These are phyloP conservation scores for Ogataea trehalophila DNA, from an alignment of 805 yeast species.

Conservation along the genomic window DNA sequence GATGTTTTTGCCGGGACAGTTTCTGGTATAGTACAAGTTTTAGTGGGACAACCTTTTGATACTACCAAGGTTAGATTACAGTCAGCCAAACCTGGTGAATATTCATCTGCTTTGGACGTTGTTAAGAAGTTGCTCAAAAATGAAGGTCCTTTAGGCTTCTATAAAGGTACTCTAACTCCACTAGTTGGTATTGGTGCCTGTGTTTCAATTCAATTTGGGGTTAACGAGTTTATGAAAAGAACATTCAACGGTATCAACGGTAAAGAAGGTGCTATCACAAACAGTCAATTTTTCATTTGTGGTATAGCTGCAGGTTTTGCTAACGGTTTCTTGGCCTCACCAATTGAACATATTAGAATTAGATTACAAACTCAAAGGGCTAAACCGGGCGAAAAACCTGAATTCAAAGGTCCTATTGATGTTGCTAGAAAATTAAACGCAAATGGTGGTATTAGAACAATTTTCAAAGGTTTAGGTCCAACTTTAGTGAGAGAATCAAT, in stretches of 20 bases:
- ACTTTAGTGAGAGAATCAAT: constrained; percentile 80
- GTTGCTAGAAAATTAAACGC: constrained; percentile 54
- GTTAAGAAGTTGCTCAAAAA: constrained; percentile 62
- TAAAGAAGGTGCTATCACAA: constrained; percentile 41
- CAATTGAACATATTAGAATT: constrained; percentile 93
- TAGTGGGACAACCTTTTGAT: constrained; percentile 95
- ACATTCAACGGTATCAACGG: constrained; percentile 45
- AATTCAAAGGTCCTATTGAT: constrained; percentile 69
- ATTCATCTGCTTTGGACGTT: constrained; percentile 64
- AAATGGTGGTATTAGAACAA: constrained; percentile 43
- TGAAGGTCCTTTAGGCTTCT: constrained; percentile 85
- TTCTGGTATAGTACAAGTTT: constrained; percentile 94
- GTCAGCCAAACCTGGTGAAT: constrained; percentile 74
- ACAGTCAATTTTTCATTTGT: constrained; percentile 68
- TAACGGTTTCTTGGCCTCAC: constrained; percentile 83
- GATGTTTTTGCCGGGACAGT: constrained; percentile 88
- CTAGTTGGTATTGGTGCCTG: constrained; percentile 96
- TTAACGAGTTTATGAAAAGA: constrained; percentile 91
- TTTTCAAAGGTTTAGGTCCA: constrained; percentile 79
- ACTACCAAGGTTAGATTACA: constrained; percentile 92
- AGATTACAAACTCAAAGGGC: constrained; percentile 78
- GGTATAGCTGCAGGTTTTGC: constrained; percentile 94
- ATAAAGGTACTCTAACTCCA: constrained; percentile 93
- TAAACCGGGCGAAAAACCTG: constrained; percentile 41
- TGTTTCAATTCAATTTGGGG: constrained; percentile 94